phyloP scores from a whole-genome alignment of 495 filamentous ascomycete genomes.

The Neurospora sp. region DNA sequence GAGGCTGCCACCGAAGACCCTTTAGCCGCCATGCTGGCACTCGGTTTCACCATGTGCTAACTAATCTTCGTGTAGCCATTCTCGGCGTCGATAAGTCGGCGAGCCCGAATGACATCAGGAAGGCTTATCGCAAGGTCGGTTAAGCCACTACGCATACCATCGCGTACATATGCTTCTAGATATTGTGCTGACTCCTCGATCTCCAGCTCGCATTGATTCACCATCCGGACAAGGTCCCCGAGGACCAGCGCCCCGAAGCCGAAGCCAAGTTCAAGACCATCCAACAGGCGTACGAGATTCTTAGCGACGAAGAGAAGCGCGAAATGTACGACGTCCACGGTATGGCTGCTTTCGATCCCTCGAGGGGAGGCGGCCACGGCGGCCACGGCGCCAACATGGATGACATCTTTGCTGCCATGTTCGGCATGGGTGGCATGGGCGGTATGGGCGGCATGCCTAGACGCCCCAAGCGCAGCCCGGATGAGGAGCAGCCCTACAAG shows the following conservation, averaged over 20 bases:
- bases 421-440: slow-evolving; percentile 55
- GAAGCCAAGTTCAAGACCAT: slow-evolving; percentile 86
- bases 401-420: slow-evolving; percentile 90
- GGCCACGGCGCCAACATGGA: slow-evolving; percentile 70
- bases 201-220: slow-evolving; percentile 70
- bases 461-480: slow-evolving; percentile 59
- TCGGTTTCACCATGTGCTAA: slow-evolving; percentile 2
- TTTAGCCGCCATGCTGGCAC: neutral
- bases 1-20: slow-evolving; percentile 13
- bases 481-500: slow-evolving; percentile 84
- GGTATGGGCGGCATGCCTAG: slow-evolving; percentile 44
- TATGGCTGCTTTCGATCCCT: slow-evolving; percentile 81
- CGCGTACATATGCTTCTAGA: neutral
- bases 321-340: slow-evolving; percentile 86
- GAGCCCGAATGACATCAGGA: slow-evolving; percentile 79
- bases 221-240: slow-evolving; percentile 93
- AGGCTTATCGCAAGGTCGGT: slow-evolving; percentile 87
- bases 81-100: slow-evolving; percentile 62
- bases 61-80: slow-evolving; percentile 42
- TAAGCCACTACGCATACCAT: slow-evolving; percentile 7
- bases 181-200: slow-evolving; percentile 10
- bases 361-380: slow-evolving; percentile 50
- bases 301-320: slow-evolving; percentile 90
- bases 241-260: slow-evolving; percentile 70
- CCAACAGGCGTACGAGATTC: slow-evolving; percentile 92